Evolutionary conservation across 139 green algal genomes (phyloP), one percentile per base, ranked within the genome.

Genomic region (Coelastrella sp.): DNA sequence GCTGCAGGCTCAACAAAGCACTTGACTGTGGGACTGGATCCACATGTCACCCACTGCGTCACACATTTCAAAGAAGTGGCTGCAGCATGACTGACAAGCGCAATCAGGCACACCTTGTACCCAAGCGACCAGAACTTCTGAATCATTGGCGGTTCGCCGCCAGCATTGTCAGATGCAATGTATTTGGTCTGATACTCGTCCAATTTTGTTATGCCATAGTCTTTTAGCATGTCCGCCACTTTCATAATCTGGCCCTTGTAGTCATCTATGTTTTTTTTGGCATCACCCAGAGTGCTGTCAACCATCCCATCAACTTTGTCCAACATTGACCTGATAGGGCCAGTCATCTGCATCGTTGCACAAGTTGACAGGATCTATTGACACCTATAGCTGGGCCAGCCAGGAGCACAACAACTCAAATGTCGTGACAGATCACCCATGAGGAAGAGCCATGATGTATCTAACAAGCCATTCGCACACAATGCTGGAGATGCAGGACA

Each of bases 31-130:
- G n/a, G n/a, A n/a, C n/a, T n/a, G n/a, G n/a, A n/a, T n/a, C n/a
- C n/a, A n/a, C n/a, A n/a, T n/a, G n/a, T n/a, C n/a, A n/a, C n/a
- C n/a, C n/a, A n/a, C n/a, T n/a, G n/a, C n/a, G n/a, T n/a, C n/a
- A n/a, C n/a, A n/a, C n/a, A n/a, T n/a, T n/a, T n/a, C n/a, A n/a
- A n/a, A n/a, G n/a, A n/a, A n/a, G n/a, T n/a, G n/a, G n/a, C n/a
- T n/a, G n/a, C n/a, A n/a, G n/a, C n/a, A n/a, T n/a, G n/a, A n/a
- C 57, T 64, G 22, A 4, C 13, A 10, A 4, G 7, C 77, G n/a
- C 80, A 86, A 71, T 71, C 11, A 7, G 22, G 68, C 82, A 79
- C 65, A 87, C 82, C 20, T 66, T 47, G 65, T 78, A 78, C 8
- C 14, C 82, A 5, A 19, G 47, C 8, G 20, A 16, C 61, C 74